Conservation (phyloP, 495 filamentous ascomycete species). For the Rhizodiscina lignyota region DNA sequence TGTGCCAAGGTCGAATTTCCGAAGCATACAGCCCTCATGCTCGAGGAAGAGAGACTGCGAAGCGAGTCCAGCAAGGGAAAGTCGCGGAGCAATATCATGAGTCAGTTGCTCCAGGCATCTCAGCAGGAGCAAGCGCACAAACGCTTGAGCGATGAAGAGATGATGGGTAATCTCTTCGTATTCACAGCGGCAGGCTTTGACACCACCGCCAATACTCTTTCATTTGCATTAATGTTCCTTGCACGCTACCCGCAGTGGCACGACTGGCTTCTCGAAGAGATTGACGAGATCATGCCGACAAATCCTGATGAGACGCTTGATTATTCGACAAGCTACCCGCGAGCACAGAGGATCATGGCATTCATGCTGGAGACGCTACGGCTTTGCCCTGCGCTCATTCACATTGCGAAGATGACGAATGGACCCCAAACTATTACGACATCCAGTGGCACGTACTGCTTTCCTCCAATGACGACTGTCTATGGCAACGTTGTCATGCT, state of each 20-base stretch:
- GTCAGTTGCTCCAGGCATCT: slow-evolving; percentile 19
- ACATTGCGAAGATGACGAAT: slow-evolving; percentile 24
- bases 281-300: slow-evolving; percentile 13
- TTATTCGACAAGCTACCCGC: slow-evolving; percentile 23
- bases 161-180: slow-evolving; percentile 36
- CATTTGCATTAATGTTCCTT: slow-evolving; percentile 30
- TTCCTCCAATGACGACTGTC: slow-evolving; percentile 18
- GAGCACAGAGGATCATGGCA: slow-evolving; percentile 26
- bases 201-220: slow-evolving; percentile 34
- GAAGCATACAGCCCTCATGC: slow-evolving; percentile 17
- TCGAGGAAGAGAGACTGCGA: slow-evolving; percentile 19
- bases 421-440: slow-evolving; percentile 14
- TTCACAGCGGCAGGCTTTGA: slow-evolving; percentile 40
- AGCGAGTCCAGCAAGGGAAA: slow-evolving; percentile 6
- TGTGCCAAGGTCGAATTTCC: slow-evolving; percentile 12
- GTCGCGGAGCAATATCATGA: slow-evolving; percentile 15
- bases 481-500: slow-evolving; percentile 14
- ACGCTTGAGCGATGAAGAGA: slow-evolving; percentile 23
- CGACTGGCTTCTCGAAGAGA: slow-evolving; percentile 29
- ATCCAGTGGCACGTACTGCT: slow-evolving; percentile 9
- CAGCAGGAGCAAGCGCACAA: slow-evolving; percentile 10
- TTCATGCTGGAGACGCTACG: slow-evolving; percentile 38
- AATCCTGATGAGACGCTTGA: slow-evolving; percentile 12
- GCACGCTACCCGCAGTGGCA: slow-evolving; percentile 31
- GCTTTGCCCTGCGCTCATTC: slow-evolving; percentile 28